These are phyloP conservation scores for Jaltomata sinuosa DNA, from an alignment of 257 asterid genomes.

Conservation along the genomic window DNA sequence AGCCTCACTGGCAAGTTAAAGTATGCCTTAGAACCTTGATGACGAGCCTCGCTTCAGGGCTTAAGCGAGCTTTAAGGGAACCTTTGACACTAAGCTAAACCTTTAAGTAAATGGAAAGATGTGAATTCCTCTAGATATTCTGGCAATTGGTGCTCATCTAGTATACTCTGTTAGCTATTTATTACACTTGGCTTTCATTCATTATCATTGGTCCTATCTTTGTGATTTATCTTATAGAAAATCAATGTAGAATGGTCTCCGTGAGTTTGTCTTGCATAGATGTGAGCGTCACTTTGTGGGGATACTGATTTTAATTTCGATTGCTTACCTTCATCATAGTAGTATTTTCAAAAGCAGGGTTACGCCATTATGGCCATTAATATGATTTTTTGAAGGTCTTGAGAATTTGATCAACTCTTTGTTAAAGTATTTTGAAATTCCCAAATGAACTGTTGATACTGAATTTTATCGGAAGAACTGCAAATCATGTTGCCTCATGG, in stretches of 20 bases:
- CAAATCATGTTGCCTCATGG: background rate
- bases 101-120: background rate
- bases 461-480: background rate
- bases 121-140: background rate
- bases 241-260: background rate
- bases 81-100: too few relatives aligned
- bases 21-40: too few relatives aligned
- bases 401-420: background rate
- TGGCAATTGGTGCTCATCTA: background rate
- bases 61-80: too few relatives aligned
- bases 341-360: background rate
- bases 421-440: background rate
- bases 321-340: background rate
- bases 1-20: too few relatives aligned
- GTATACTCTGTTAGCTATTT: background rate
- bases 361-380: background rate
- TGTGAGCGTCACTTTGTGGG: background rate
- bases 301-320: background rate
- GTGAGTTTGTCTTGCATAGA: background rate
- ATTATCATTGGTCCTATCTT: background rate
- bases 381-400: background rate
- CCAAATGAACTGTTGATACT: background rate
- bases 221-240: background rate
- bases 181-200: background rate
- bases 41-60: too few relatives aligned